Evolutionary conservation across 371 early-diverging fungal species (phyloP), one percentile per base, ranked within the genome.

Genomic region (Rhizopus delemar): DNA sequence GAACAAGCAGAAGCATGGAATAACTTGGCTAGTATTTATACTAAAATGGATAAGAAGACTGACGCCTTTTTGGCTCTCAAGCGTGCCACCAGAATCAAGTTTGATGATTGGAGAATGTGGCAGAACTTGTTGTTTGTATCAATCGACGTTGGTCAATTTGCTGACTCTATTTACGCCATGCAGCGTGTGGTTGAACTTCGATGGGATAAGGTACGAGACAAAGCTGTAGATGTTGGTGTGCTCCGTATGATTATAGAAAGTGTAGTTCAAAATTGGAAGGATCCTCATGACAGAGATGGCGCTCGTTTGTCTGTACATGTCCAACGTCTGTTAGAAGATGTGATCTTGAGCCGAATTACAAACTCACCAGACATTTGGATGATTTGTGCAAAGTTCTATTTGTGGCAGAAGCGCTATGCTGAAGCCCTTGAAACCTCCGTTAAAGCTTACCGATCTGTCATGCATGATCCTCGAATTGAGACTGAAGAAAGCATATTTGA

Each of bases 1-100:
- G 88, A 89, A 60, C 94, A 96, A 66, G 91, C 90, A 33, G 97
- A 97, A 74, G 96, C 96, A 34, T 98, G 97, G 97, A 97, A 90
- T 69, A 98, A 98, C 71, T 71, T 97, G 57, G 93, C 96, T 0
- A 86, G 93, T 5, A 86, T 92, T 39, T 90, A 92, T 63, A 67
- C 94, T 51, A 83, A 75, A 12, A 70, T 81, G 65, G 83, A 82
- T 56, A 83, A 83, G 54, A 80, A 87, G 64, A 43, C 81, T 49
- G 93, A 93, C 51, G 97, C 96, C 0, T 91, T 87, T 68, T 79
- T 87, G 33, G 90, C 93, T 0, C 78, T 96, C 15, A 83, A 87
- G 56, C 92, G 94, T 70, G 96, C 95, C 0, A 66, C 93, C 16
- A 88, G 88, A 61, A 79, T 81, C 57, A 90, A 90, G 64, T 86